Conservation (phyloP, 371 early-diverging fungal species). For the Racocetra persica region DNA sequence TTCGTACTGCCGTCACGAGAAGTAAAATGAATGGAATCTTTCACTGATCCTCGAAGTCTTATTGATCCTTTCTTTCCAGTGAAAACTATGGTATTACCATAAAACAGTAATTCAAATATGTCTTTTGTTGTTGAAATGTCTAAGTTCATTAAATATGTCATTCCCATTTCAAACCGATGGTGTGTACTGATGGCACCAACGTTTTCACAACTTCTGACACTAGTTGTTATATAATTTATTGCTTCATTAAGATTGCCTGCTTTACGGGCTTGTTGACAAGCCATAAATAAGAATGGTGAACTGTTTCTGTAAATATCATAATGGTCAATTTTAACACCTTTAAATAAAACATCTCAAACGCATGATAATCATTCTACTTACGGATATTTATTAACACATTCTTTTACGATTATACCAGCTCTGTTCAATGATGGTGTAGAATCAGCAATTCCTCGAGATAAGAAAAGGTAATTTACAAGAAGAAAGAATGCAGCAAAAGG, state of each 20-base stretch:
- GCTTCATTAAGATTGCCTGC: constrained; percentile 50
- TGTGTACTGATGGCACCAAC: constrained; percentile 50
- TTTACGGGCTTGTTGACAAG: constrained; percentile 53
- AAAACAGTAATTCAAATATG: constrained; percentile 54
- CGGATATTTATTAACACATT: constrained; percentile 50
- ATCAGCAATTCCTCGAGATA: constrained; percentile 51
- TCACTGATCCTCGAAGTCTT: constrained; percentile 17
- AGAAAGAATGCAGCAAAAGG: constrained; percentile 52
- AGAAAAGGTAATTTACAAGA: constrained; percentile 50
- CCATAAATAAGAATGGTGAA: constrained; percentile 52
- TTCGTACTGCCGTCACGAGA: constrained; percentile 31
- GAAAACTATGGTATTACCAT: constrained; percentile 44
- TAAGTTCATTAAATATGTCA: constrained; percentile 52
- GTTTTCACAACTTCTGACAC: constrained; percentile 51
- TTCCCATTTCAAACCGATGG: constrained; percentile 51
- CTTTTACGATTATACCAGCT: constrained; percentile 48
- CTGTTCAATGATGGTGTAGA: constrained; percentile 46
- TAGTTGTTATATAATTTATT: constrained; percentile 50
- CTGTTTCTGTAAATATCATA: constrained; percentile 45
- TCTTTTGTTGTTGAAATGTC: constrained; percentile 52
- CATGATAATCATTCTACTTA: constrained; percentile 39
- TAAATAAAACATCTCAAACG: too few relatives aligned
- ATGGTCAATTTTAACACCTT: neutral
- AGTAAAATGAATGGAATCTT: constrained; percentile 3
- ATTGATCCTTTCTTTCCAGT: constrained; percentile 39